phyloP scores from a whole-genome alignment of 2,329 filamentous ascomycete species.

The Arthrobotrys musiformis region DNA sequence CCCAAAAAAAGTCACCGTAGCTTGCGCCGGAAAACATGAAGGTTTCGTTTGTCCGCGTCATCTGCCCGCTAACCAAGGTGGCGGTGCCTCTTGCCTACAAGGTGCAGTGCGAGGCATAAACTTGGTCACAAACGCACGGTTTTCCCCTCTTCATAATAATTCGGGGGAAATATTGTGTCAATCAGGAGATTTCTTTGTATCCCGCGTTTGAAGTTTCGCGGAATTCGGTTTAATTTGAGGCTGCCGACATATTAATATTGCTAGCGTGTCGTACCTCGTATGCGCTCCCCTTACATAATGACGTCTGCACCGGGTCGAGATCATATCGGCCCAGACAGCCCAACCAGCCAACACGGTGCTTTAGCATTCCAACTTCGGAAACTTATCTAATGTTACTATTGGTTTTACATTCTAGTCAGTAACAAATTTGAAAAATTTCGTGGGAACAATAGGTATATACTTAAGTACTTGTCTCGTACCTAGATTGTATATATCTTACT shows the following conservation, averaged over 20 bases:
- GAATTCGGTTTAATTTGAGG: not conserved
- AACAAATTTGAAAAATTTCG: too few relatives aligned
- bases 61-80: conserved; percentile 31
- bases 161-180: not conserved
- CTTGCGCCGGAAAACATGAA: conserved; percentile 1
- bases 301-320: too few relatives aligned
- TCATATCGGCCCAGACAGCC: too few relatives aligned
- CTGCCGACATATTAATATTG: not conserved
- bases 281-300: too few relatives aligned
- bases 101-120: conserved; percentile 39
- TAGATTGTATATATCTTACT: too few relatives aligned
- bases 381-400: too few relatives aligned
- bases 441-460: too few relatives aligned
- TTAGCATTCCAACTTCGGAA: too few relatives aligned
- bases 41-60: conserved; percentile 40
- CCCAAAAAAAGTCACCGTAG: conserved; percentile 19
- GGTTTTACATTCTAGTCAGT: too few relatives aligned
- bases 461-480: too few relatives aligned
- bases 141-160: not conserved
- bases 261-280: not conserved
- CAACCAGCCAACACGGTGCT: too few relatives aligned
- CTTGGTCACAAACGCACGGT: conserved; percentile 2
- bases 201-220: not conserved
- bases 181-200: conserved; percentile 8
- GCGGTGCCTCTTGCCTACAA: conserved; percentile 36